These are phyloP conservation scores for Tuber melanosporum DNA, from an alignment of 495 filamentous ascomycete species.

Conservation along the genomic window DNA sequence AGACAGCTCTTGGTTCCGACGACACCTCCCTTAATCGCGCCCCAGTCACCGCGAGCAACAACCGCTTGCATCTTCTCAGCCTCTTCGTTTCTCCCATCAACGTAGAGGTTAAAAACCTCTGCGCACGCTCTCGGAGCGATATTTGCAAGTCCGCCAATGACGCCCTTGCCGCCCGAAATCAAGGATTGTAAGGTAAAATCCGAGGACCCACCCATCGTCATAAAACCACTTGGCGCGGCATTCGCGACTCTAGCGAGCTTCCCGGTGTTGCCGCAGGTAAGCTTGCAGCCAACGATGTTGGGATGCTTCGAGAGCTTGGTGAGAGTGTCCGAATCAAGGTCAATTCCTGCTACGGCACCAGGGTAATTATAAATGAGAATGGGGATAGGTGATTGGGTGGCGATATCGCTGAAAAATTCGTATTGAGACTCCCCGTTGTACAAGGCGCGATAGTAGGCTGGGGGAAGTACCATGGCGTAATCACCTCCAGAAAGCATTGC, in stretches of 20 bases:
- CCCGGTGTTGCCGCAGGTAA: constrained; percentile 91
- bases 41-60: constrained; percentile 80
- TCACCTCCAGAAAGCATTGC: constrained; percentile 70
- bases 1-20: constrained; percentile 78
- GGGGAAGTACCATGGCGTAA: constrained; percentile 77
- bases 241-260: constrained; percentile 77
- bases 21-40: constrained; percentile 76
- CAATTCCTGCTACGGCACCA: constrained; percentile 69
- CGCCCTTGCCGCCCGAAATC: constrained; percentile 73
- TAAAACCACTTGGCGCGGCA: constrained; percentile 49
- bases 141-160: constrained; percentile 81
- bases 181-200: constrained; percentile 85
- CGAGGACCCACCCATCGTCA: constrained; percentile 68
- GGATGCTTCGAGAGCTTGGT: constrained; percentile 65
- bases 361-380: constrained; percentile 94
- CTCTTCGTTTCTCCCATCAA: constrained; percentile 59
- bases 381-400: constrained; percentile 73
- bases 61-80: constrained; percentile 72
- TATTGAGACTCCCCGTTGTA: constrained; percentile 54
- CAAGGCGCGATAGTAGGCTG: constrained; percentile 72
- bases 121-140: constrained; percentile 72
- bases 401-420: constrained; percentile 70
- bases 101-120: constrained; percentile 64
- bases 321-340: constrained; percentile 76
- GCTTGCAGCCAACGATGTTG: constrained; percentile 85